Evolutionary conservation across 2,329 filamentous ascomycete genomes (phyloP), one percentile per base, ranked within the genome.

Genomic region (Neurospora sp.): DNA sequence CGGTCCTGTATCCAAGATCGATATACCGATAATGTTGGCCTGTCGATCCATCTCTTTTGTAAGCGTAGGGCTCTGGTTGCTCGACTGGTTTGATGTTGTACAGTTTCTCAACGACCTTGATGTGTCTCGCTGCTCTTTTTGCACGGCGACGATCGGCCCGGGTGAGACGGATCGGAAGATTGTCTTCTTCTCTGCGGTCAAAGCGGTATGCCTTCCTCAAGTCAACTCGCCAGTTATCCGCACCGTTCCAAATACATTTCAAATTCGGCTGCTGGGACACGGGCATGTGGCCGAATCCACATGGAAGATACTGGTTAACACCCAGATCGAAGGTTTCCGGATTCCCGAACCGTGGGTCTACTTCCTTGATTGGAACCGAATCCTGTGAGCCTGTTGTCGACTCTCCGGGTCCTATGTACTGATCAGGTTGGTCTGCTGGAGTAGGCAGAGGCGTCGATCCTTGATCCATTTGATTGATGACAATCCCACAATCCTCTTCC

Each of bases 271-370:
- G 2, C 4, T 62, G 13, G 17, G 52, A 33, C 2, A 33, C 8
- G 1, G 52, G 52, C 52, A 62, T 62, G 13, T 62, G 52, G 52
- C 52, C 52, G 52, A 62, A 17, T 33, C 52, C 52, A 15, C 52
- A 62, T 1, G 23, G 13, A 2, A 62, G 52, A 2, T 36, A 2
- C 15, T 10, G 7, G 7, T 33, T 6, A n/a, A 62, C 15, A 4
- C 1, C 3, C 0, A 62, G 8, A n/a, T 62, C 15, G 28, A 62
- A 62, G 4, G 7, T 62, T 33, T 62, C 52, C 13, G 23, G 23
- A 0, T 62, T 3, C 6, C 19, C 19, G 0, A n/a, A n/a, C n/a
- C n/a, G n/a, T n/a, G 23, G 7, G 28, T 33, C 1, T 33, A 62
- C 52, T 4, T 62, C 28, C 9, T n/a, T 2, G 4, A 62, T 62